Percentiles rank a stretch among this genome's conserved stretches.
These are phyloP conservation scores for Trifolium subterraneum DNA, from an alignment of 306 rosid genomes.

Conservation along the genomic window DNA sequence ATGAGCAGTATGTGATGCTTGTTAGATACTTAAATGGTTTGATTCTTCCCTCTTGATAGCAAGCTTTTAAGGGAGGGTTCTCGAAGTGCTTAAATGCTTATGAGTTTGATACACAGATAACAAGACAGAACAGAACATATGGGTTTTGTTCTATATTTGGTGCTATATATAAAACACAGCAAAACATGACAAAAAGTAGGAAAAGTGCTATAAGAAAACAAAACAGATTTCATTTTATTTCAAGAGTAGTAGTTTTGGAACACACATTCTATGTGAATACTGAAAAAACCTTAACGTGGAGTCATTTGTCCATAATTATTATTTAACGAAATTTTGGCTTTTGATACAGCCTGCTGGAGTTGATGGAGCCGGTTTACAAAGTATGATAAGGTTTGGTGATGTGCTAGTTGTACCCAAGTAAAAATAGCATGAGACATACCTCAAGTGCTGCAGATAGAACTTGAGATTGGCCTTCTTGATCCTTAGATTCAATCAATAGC, in stretches of 20 bases:
- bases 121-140: background rate
- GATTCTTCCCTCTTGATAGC: background rate
- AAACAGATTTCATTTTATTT: constrained; percentile 9
- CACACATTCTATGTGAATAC: background rate
- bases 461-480: constrained; percentile 92
- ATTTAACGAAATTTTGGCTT: constrained; percentile 17
- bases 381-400: constrained; percentile 5
- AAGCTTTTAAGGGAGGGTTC: background rate
- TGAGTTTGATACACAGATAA: background rate
- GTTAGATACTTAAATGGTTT: background rate
- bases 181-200: background rate
- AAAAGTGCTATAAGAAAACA: background rate
- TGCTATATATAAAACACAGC: background rate
- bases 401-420: constrained; percentile 7
- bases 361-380: constrained; percentile 13
- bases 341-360: constrained; percentile 18
- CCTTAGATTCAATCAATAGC: constrained; percentile 75
- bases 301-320: constrained; percentile 16
- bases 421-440: constrained; percentile 55
- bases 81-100: background rate
- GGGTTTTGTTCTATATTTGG: constrained; percentile 10
- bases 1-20: background rate
- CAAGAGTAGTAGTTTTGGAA: background rate
- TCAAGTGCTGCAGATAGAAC: constrained; percentile 92
- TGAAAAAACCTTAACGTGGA: background rate